These are phyloP conservation scores for Neospermospora avenae DNA, from an alignment of 2,329 filamentous ascomycete species.

Conservation along the genomic window DNA sequence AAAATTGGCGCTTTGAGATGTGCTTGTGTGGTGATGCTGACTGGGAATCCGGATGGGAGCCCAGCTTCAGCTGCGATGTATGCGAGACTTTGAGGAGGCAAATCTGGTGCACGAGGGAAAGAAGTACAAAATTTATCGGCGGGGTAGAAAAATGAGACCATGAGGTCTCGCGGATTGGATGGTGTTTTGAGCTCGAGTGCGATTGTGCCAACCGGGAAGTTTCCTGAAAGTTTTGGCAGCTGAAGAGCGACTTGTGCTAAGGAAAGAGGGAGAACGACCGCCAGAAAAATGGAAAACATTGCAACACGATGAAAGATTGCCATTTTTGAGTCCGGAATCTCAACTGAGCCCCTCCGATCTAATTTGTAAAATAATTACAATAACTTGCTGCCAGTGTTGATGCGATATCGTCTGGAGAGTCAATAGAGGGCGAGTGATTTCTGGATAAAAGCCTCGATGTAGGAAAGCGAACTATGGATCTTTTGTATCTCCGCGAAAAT, in stretches of 20 bases:
- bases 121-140: not conserved
- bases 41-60: not conserved
- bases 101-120: conserved; percentile 12
- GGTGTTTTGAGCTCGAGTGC: conserved; percentile 11
- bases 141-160: conserved; percentile 23
- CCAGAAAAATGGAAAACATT: not conserved
- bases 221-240: conserved; percentile 7
- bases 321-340: not conserved
- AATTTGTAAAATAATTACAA: too few relatives aligned
- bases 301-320: not conserved
- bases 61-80: not conserved
- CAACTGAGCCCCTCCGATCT: not conserved
- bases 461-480: not conserved
- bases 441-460: too few relatives aligned
- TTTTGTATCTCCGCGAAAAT: not conserved
- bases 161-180: conserved; percentile 16
- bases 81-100: conserved; percentile 7
- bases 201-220: conserved; percentile 5
- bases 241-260: not conserved
- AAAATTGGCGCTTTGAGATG: conserved; percentile 11
- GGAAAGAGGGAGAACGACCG: not conserved
- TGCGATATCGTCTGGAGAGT: too few relatives aligned
- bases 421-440: too few relatives aligned
- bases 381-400: too few relatives aligned
- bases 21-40: conserved; percentile 11